A percentile compares a stretch with the other conserved stretches of the same genome.
These are phyloP conservation scores for Moricandia moricandioides DNA, from an alignment of 345 rosid species.

Conservation along the genomic window DNA sequence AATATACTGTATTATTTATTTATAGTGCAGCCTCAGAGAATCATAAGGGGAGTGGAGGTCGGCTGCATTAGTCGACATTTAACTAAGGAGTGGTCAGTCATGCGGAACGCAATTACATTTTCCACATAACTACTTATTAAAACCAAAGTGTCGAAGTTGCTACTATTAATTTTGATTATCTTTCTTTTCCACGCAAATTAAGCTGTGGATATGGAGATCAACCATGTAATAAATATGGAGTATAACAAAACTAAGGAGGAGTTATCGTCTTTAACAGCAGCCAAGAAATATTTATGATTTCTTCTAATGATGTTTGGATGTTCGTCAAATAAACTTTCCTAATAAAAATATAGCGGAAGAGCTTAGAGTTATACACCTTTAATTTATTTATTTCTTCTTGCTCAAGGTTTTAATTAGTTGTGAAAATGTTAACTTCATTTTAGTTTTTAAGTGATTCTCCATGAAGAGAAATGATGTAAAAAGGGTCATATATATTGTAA, in stretches of 20 bases:
- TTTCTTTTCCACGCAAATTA: background rate
- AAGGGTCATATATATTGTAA: conserved; percentile 10
- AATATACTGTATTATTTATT: background rate
- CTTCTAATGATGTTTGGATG: background rate
- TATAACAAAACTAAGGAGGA: background rate
- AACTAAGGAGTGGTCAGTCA: conserved; percentile 27
- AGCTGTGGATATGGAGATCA: background rate
- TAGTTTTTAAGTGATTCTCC: background rate
- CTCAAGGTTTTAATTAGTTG: conserved; percentile 4
- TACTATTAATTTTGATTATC: background rate
- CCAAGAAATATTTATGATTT: background rate
- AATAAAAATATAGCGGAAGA: background rate
- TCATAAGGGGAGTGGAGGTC: conserved; percentile 34
- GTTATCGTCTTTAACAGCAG: background rate
- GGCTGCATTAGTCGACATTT: conserved; percentile 38
- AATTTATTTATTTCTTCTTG: conserved; percentile 1
- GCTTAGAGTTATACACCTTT: background rate
- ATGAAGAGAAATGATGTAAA: conserved; percentile 6
- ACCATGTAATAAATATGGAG: too few relatives aligned
- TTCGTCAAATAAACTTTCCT: background rate
- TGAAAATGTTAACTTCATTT: background rate
- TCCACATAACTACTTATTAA: conserved; percentile 24
- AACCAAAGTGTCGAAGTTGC: background rate
- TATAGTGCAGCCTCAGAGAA: background rate
- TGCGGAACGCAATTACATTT: conserved; percentile 32